Conservation (phyloP, 1,284 basidiomycete genomes). For the Gomphus sp. region DNA sequence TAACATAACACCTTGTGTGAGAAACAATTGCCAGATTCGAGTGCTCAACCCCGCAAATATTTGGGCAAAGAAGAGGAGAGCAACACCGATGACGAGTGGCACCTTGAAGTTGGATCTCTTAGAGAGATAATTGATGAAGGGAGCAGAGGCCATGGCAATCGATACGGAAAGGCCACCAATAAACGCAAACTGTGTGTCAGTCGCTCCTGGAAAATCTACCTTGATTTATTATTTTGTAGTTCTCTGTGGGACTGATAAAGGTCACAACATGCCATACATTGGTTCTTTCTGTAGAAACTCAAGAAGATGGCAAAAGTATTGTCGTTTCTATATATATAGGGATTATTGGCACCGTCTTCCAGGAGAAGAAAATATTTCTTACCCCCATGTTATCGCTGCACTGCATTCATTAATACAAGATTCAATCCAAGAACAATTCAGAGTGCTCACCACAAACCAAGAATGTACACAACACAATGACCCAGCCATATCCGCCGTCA, state of each 20-base stretch:
- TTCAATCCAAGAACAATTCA: not conserved
- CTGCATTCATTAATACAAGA: not conserved
- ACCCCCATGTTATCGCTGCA: constrained; percentile 17
- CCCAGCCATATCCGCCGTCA: constrained; percentile 33
- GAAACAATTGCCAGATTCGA: constrained; percentile 12
- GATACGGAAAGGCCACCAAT: constrained; percentile 28
- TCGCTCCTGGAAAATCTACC: constrained; percentile 20
- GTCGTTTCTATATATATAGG: constrained; percentile 20
- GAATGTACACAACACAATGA: constrained; percentile 24
- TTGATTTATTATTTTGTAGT: constrained; percentile 3
- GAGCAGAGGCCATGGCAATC: constrained; percentile 23
- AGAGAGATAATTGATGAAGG: constrained; percentile 25
- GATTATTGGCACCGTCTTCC: not conserved
- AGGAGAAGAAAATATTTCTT: not conserved
- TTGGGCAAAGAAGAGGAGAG: constrained; percentile 11
- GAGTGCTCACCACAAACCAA: constrained; percentile 20
- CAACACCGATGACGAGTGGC: constrained; percentile 23
- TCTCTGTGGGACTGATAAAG: not conserved
- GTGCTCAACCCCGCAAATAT: constrained; percentile 12
- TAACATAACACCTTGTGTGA: constrained; percentile 12
- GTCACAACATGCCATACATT: not conserved
- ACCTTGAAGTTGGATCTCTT: constrained; percentile 22
- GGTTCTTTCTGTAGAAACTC: not conserved
- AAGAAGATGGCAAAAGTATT: constrained; percentile 32
- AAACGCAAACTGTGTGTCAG: constrained; percentile 29